Conservation (phyloP, 2,329 filamentous ascomycete species). For the Penicillium sp. region DNA sequence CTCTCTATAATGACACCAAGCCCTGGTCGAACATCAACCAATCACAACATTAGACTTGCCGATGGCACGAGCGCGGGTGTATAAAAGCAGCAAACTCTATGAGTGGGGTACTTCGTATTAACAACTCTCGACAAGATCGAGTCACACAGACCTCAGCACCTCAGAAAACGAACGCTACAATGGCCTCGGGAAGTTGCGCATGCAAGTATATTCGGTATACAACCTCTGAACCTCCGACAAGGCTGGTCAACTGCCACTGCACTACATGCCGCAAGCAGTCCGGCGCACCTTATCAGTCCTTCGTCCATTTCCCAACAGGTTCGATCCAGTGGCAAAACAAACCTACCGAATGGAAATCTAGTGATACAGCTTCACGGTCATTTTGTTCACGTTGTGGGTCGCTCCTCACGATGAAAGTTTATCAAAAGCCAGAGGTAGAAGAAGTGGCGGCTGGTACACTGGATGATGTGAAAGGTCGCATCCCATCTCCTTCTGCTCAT, state of each 20-base stretch:
- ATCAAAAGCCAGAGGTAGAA: conserved; percentile 35
- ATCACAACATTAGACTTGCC: neutral
- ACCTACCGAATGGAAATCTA: conserved; percentile 40
- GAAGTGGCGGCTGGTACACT: conserved; percentile 48
- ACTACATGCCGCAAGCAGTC: conserved; percentile 54
- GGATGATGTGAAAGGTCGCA: conserved; percentile 37
- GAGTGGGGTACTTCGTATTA: neutral
- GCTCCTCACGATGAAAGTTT: conserved; percentile 50
- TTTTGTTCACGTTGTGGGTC: conserved; percentile 54
- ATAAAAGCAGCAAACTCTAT: conserved; percentile 1
- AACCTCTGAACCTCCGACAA: conserved; percentile 38
- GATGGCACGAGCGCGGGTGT: conserved; percentile 1
- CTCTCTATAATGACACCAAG: neutral
- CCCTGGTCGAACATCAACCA: neutral
- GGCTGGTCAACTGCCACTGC: conserved; percentile 53
- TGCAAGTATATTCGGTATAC: conserved; percentile 51
- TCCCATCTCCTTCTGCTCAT: conserved; percentile 38
- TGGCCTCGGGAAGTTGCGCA: conserved; percentile 49
- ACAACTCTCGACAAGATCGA: neutral
- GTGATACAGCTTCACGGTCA: conserved; percentile 46
- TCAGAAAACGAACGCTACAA: neutral
- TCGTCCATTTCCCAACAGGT: conserved; percentile 40
- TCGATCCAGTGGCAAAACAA: conserved; percentile 41
- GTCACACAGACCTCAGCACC: neutral
- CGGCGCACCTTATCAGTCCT: conserved; percentile 52